Evolutionary conservation across 805 yeast species (phyloP).

Genomic region (Sugiyamaella smithiae): DNA sequence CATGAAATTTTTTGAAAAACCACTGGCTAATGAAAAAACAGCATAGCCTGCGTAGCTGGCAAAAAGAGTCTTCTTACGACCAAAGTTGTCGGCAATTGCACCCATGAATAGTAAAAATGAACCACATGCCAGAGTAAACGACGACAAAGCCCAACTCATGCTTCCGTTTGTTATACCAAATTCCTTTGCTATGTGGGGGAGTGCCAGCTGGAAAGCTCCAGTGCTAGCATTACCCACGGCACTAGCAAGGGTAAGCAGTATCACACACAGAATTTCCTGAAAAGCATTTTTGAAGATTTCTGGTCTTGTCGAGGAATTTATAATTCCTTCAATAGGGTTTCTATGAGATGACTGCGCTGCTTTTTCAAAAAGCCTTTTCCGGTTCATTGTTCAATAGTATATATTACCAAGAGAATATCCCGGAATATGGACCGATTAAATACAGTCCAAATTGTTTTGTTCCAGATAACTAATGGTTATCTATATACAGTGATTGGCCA

Average conservation of each 20-base stretch:
- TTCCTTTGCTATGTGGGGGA: constrained; percentile 36
- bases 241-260: constrained; percentile 40
- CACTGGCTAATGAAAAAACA: constrained; percentile 30
- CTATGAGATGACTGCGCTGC: too few species aligned
- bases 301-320: constrained; percentile 31
- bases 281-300: constrained; percentile 33
- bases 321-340: background rate
- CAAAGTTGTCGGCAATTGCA: constrained; percentile 47
- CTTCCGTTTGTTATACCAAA: constrained; percentile 41
- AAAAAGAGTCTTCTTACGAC: constrained; percentile 42
- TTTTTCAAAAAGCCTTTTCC: too few species aligned
- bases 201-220: constrained; percentile 39
- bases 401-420: too few species aligned
- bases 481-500: too few species aligned
- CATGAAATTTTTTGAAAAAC: constrained; percentile 31
- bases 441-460: too few species aligned
- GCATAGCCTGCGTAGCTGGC: constrained; percentile 37
- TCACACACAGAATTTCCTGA: constrained; percentile 38
- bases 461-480: too few species aligned
- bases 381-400: too few species aligned
- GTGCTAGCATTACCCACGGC: constrained; percentile 41
- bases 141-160: constrained; percentile 44
- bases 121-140: constrained; percentile 44
- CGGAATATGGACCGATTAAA: too few species aligned
- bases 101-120: constrained; percentile 45